Evolutionary conservation across 345 rosid species (phyloP), one percentile per base, ranked within the genome.

Genomic region (Conringia planisiliqua): DNA sequence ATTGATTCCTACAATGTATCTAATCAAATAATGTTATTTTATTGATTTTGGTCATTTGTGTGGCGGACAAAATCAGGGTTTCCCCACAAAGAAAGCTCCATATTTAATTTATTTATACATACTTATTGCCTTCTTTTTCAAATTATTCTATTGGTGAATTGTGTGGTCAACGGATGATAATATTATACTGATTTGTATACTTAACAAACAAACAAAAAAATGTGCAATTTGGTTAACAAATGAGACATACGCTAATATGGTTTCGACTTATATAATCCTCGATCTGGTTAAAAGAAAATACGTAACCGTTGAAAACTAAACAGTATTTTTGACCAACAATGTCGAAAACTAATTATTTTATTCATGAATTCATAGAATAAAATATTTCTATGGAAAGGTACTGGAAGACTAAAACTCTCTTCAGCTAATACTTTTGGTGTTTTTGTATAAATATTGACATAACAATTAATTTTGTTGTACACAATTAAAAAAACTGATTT

Each of bases 41-140:
- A 77, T 47, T 40, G 2, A 22, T 68, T 40, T 62, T 71, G 55
- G 29, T 65, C 68, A 39, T 44, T 16, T 64, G 51, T 77, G 81
- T 77, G 81, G 81, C 81, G 29, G 81, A 77, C 81, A 77, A 71
- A 77, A 77, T 65, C 72, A 77, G 77, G 64, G 47, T 56, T 58
- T 48, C 40, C 46, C 76, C 72, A 71, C 72, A 50, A 63, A 24
- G 43, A 63, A 70, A 70, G 52, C 71, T 77, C 43, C 76, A 63
- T 39, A 55, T 64, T 57, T 40, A 3, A 8, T 61, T 4, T 39
- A 11, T 36, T 12, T 14, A 75, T 55, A 58, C 44, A 16, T 57
- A 70, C 47, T 61, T 60, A 61, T 56, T 70, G 60, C 24, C 38
- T 44, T 64, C 56, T 56, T 70, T 30, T 44, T 11, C 36, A 77